These are phyloP conservation scores for Daldinia sp. DNA, from an alignment of 2,329 filamentous ascomycete species.

Conservation along the genomic window DNA sequence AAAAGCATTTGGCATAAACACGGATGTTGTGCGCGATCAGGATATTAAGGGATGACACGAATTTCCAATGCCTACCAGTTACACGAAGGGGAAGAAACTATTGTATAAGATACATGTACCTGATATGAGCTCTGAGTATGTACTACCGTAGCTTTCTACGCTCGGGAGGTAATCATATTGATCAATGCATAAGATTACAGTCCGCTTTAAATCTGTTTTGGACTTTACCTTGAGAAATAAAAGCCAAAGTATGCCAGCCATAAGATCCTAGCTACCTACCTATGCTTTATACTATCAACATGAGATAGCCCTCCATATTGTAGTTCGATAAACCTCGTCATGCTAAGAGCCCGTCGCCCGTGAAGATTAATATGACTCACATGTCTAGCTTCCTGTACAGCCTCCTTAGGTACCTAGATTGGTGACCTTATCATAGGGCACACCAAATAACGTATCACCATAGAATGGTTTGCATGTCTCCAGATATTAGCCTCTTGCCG, in stretches of 20 bases:
- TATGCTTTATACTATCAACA: background rate
- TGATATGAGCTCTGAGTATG: constrained; percentile 37
- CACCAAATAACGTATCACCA: background rate
- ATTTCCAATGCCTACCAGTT: constrained; percentile 19
- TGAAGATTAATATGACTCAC: background rate
- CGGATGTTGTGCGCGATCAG: constrained; percentile 22
- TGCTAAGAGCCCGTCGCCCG: background rate
- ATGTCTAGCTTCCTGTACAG: background rate
- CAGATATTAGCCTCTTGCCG: background rate
- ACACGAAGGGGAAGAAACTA: constrained; percentile 16
- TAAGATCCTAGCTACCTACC: background rate
- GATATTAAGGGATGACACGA: constrained; percentile 28
- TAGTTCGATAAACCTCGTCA: background rate
- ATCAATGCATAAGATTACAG: constrained; percentile 31
- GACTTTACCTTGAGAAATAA: background rate
- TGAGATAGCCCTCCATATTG: background rate
- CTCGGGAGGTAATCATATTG: constrained; percentile 18
- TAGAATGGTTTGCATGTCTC: background rate
- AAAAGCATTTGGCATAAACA: constrained; percentile 30
- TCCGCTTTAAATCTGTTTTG: constrained; percentile 8
- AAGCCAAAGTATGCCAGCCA: background rate
- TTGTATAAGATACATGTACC: constrained; percentile 44
- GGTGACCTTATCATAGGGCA: background rate
- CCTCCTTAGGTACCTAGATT: too few species aligned
- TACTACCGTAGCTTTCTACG: constrained; percentile 23